These are phyloP conservation scores for Suhomyces pyralidae DNA, from an alignment of 805 yeast species.

Conservation along the genomic window DNA sequence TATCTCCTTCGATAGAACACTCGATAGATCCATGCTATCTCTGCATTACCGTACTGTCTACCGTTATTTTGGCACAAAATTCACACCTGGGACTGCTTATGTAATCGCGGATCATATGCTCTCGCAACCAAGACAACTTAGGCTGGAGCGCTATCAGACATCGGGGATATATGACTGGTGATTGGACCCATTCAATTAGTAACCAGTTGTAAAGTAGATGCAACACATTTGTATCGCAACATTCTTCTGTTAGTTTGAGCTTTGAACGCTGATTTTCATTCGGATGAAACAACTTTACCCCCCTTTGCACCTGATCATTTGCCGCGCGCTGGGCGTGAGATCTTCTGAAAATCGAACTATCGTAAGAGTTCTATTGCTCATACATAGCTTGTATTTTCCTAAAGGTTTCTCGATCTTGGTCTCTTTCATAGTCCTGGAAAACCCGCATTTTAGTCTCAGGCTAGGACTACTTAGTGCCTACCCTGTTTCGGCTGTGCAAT, in stretches of 20 bases:
- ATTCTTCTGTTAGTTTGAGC: neutral
- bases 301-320: neutral
- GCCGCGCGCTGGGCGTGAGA: neutral
- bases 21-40: slow-evolving; percentile 45
- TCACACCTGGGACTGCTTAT: neutral
- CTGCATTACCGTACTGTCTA: neutral
- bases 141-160: neutral
- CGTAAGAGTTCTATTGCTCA: neutral
- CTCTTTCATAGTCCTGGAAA: neutral
- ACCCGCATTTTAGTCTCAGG: neutral
- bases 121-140: neutral
- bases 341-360: neutral
- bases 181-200: neutral
- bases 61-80: neutral
- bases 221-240: neutral
- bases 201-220: neutral
- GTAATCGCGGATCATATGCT: neutral
- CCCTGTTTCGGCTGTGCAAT: neutral
- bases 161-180: neutral
- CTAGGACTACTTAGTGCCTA: neutral
- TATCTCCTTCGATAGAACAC: slow-evolving; percentile 42
- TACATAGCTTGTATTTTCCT: neutral
- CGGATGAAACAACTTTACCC: neutral
- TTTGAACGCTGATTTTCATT: neutral
- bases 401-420: neutral